phyloP scores from a whole-genome alignment of 257 asterid genomes.

The Eustoma russellianum region DNA sequence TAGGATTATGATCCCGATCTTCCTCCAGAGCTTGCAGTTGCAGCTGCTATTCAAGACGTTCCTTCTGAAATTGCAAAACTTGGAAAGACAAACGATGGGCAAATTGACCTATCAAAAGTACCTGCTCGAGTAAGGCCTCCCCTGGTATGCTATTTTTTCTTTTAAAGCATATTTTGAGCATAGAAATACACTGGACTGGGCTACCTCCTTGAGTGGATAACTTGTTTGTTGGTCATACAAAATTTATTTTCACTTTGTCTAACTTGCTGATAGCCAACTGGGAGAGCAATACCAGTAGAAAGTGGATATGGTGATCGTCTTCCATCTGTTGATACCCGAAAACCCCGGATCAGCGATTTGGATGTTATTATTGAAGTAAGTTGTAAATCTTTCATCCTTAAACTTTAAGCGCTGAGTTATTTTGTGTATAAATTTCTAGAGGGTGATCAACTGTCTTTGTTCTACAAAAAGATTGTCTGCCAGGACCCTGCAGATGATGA shows the following conservation, averaged over 20 bases:
- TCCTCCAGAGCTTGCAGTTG: constrained; percentile 99
- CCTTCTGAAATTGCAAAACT: constrained; percentile 44
- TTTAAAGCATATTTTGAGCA: not conserved
- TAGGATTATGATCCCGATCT: constrained; percentile 97
- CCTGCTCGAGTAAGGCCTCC: constrained; percentile 45
- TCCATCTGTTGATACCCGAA: constrained; percentile 86
- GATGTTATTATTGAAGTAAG: constrained; percentile 81
- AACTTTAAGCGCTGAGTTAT: not conserved
- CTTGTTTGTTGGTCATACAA: constrained; percentile 2
- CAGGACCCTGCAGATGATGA: constrained; percentile 48
- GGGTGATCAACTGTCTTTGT: constrained; percentile 8
- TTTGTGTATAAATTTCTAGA: not conserved
- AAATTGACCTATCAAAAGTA: constrained; percentile 47
- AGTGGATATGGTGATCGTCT: constrained; percentile 75
- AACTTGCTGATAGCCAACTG: constrained; percentile 51
- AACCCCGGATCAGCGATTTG: constrained; percentile 67
- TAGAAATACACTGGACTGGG: not conserved
- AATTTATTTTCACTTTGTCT: constrained; percentile 17
- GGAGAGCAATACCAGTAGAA: constrained; percentile 96
- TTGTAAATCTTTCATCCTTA: not conserved
- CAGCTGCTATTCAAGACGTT: constrained; percentile 61
- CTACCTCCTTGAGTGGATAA: not conserved
- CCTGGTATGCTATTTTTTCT: constrained; percentile 33
- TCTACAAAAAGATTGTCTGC: constrained; percentile 58
- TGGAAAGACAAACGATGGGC: constrained; percentile 48